Evolutionary conservation across 1,139 yeast species (phyloP).

Genomic region (Taiozyma onychis): DNA sequence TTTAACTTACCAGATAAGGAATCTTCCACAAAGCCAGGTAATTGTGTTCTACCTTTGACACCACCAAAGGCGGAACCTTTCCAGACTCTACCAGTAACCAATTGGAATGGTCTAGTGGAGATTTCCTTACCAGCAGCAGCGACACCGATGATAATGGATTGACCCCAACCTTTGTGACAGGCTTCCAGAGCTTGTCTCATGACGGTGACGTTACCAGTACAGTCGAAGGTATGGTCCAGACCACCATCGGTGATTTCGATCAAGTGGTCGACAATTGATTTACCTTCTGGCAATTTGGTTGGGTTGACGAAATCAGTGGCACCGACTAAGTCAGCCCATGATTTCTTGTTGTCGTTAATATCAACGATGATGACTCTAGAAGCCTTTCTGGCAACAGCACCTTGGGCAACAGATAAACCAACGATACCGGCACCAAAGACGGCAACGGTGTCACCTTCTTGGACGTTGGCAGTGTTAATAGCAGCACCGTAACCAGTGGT

Average conservation of each 20-base stretch:
- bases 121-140: conserved; percentile 98
- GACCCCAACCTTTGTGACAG: conserved; percentile 99
- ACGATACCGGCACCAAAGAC: conserved; percentile 98
- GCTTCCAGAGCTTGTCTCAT: conserved; percentile 97
- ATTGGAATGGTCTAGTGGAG: conserved; percentile 95
- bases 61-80: conserved; percentile 99
- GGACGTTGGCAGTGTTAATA: conserved; percentile 85
- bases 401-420: conserved; percentile 93
- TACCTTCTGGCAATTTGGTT: conserved; percentile 61
- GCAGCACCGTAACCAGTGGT: conserved; percentile 99
- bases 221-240: conserved; percentile 90
- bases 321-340: conserved; percentile 85
- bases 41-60: conserved; percentile 93
- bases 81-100: conserved; percentile 98
- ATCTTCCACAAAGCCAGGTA: conserved; percentile 85
- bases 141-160: conserved; percentile 90
- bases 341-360: conserved; percentile 75
- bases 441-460: conserved; percentile 90
- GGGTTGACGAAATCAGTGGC: conserved; percentile 96
- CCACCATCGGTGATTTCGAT: conserved; percentile 95
- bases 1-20: conserved; percentile 77
- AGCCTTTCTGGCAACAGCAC: conserved; percentile 82
- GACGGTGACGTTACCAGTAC: conserved; percentile 93
- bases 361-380: conserved; percentile 81
- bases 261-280: conserved; percentile 76